Evolutionary conservation across 1,139 yeast genomes (phyloP).

Genomic region (Taiozyma sp.): DNA sequence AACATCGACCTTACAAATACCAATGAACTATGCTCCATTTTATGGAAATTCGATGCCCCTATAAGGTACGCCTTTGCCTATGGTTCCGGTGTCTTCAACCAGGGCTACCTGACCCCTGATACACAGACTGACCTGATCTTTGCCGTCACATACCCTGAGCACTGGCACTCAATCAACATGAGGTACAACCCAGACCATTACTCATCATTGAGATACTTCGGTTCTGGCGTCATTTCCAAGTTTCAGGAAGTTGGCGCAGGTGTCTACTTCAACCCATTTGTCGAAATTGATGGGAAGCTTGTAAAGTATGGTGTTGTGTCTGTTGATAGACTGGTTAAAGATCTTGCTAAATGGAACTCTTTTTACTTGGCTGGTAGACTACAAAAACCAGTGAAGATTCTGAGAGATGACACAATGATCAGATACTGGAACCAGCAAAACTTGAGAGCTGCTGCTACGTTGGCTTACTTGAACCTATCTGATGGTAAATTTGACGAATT

Average conservation of each 20-base stretch:
- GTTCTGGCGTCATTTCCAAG: constrained; percentile 52
- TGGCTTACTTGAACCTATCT: constrained; percentile 57
- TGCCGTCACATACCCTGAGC: constrained; percentile 67
- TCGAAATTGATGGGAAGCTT: constrained; percentile 53
- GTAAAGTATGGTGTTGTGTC: constrained; percentile 88
- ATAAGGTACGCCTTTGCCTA: constrained; percentile 81
- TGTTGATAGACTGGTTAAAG: constrained; percentile 53
- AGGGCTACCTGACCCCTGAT: constrained; percentile 40
- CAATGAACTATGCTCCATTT: constrained; percentile 43
- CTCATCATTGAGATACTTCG: constrained; percentile 58
- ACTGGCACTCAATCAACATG: constrained; percentile 75
- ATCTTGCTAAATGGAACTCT: constrained; percentile 77
- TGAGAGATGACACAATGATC: constrained; percentile 58
- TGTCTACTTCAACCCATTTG: constrained; percentile 90
- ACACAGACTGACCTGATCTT: constrained; percentile 88
- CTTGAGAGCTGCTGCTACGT: constrained; percentile 69
- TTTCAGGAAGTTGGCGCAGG: constrained; percentile 85
- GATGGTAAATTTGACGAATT: constrained; percentile 47
- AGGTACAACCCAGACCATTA: constrained; percentile 69
- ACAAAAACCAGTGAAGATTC: constrained; percentile 86
- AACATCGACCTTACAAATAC: constrained; percentile 41
- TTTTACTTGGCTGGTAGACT: constrained; percentile 89
- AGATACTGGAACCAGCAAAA: constrained; percentile 71
- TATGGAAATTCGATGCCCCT: constrained; percentile 62
- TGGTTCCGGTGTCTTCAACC: constrained; percentile 92